Percentiles rank a stretch among this genome's conserved stretches.
These are phyloP conservation scores for Lentinula boryana DNA, from an alignment of 768 basidiomycete genomes.

Conservation along the genomic window DNA sequence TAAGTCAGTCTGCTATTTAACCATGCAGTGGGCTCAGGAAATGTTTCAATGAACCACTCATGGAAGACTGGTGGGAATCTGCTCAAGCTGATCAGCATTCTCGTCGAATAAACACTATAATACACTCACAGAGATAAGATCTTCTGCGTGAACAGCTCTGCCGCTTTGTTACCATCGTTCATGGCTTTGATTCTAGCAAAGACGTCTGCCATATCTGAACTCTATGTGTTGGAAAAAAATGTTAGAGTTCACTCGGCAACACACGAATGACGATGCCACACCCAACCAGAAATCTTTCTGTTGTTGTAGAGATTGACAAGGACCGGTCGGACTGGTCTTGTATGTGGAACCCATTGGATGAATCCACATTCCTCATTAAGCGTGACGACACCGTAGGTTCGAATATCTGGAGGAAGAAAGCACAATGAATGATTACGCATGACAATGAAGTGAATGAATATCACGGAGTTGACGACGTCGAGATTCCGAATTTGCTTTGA, in stretches of 20 bases:
- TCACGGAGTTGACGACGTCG: conserved; percentile 83
- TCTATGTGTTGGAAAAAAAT: conserved; percentile 22
- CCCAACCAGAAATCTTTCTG: conserved; percentile 34
- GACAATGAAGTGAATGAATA: conserved; percentile 17
- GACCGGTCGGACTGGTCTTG: conserved; percentile 74
- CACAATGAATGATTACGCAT: background rate
- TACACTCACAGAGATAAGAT: conserved; percentile 35
- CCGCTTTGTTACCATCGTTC: conserved; percentile 46
- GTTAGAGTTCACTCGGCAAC: background rate
- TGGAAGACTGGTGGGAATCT: conserved; percentile 74
- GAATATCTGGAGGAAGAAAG: conserved; percentile 57
- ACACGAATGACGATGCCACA: conserved; percentile 15
- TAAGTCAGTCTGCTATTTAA: conserved; percentile 83
- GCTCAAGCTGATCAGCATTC: conserved; percentile 8
- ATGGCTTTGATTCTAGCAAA: conserved; percentile 36
- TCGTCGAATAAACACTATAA: background rate
- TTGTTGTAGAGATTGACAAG: conserved; percentile 62
- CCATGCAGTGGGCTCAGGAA: conserved; percentile 96
- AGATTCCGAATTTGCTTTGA: conserved; percentile 92
- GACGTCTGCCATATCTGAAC: conserved; percentile 33
- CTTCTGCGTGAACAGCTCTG: conserved; percentile 42
- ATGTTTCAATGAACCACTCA: conserved; percentile 96
- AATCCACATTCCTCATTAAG: conserved; percentile 97
- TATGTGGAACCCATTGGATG: conserved; percentile 98
- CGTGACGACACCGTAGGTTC: conserved; percentile 98